Evolutionary conservation across 352 stramenopile species (phyloP), one percentile per base, ranked within the genome.

Genomic region (Saprolegnia parasitica): DNA sequence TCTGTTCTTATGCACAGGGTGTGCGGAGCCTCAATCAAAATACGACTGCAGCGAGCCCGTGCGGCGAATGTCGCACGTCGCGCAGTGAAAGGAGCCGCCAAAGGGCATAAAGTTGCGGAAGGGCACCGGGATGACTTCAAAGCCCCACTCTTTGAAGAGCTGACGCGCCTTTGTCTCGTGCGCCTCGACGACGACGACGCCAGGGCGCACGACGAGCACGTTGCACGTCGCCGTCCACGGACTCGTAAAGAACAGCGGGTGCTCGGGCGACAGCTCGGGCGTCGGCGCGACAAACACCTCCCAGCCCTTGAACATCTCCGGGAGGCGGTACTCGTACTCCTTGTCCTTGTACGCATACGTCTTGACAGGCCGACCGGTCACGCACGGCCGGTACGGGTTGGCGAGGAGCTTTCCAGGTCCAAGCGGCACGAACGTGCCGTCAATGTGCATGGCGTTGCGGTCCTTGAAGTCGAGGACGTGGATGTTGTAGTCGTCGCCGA

Each of bases 21-120:
- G 32, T 72, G 39, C 32, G n/a, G 6, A 21, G 35, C 32, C 37
- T 68, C 35, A 72, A 42, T 89, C 81, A 68, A 95, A 96, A 75
- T 96, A 96, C 21, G 87, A 95, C 74, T 96, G 78, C 39, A 96
- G 75, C 52, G 77, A 85, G 64, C 87, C 87, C 24, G 78, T 93
- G 71, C 87, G 82, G 54, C 87, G 87, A 21, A 96, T 78, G 67
- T 96, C 88, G 55, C 83, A 91, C 29, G 87, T 95, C 42, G 88
- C 88, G 73, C 88, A 96, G 77, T 95, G 88, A 76, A 96, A 96
- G 56, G 87, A 95, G 46, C 88, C 88, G 35, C 88, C 88, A 65
- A 96, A 96, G 23, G 88, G 88, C 81, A 96, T 90, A 70, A 96
- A 96, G 77, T 96, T 86, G 75, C 88, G 87, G 77, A 96, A 96